Evolutionary conservation across 208 protist genomes (phyloP).

Genomic region (Acanthamoeba rhysodes): DNA sequence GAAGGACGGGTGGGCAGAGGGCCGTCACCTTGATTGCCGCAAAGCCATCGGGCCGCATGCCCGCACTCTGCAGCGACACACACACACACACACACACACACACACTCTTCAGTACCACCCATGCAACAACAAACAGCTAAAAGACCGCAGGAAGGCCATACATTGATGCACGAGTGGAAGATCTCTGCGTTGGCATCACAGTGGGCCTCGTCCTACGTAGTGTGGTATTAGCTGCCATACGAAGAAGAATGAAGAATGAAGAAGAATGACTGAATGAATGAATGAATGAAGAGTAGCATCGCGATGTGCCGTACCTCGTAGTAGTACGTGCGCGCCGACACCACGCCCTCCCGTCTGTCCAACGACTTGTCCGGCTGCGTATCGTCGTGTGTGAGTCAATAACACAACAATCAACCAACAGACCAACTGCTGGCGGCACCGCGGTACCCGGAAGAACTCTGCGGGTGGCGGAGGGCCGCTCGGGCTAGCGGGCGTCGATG

Average conservation of each 20-base stretch:
- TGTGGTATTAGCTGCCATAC: no score
- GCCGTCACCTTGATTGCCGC: conserved; percentile 95
- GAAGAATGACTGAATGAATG: conserved; percentile 37
- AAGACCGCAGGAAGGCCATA: conserved; percentile 77
- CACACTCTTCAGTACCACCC: no score
- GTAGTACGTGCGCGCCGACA: conserved; percentile 87
- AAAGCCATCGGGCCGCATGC: conserved; percentile 88
- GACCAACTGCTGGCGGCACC: not conserved
- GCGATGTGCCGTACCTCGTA: conserved; percentile 71
- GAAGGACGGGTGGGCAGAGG: conserved; percentile 87
- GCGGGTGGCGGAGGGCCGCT: not conserved
- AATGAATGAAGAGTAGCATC: conserved; percentile 21
- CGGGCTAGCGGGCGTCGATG: not conserved
- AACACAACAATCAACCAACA: conserved; percentile 87
- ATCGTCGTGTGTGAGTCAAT: conserved; percentile 55
- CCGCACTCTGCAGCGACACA: conserved; percentile 81
- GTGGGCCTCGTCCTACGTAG: conserved; percentile 33
- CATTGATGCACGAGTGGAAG: conserved; percentile 95
- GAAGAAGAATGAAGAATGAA: no score
- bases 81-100: no score
- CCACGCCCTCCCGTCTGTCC: conserved; percentile 61
- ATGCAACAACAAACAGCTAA: not conserved
- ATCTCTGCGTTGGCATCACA: conserved; percentile 96
- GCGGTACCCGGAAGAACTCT: not conserved
- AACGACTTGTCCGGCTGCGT: conserved; percentile 75